Evolutionary conservation across 1,284 basidiomycete genomes (phyloP).

Genomic region (Cystobasidiaceae sp.): DNA sequence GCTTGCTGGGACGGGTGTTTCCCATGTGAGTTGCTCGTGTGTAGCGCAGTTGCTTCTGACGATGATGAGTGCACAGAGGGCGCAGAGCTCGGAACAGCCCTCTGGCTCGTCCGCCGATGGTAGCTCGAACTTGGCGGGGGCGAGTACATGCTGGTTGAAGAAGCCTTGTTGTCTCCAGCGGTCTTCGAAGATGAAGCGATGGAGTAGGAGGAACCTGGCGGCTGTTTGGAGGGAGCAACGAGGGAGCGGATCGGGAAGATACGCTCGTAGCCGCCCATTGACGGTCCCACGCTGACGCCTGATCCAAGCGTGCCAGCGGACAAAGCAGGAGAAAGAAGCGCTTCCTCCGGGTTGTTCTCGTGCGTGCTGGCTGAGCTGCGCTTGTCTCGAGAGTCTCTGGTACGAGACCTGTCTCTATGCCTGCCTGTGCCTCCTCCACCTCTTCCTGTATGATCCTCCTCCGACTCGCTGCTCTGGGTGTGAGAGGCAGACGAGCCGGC

Average conservation of each 20-base stretch:
- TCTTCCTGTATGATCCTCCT: background rate
- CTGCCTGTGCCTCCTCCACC: background rate
- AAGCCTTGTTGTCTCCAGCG: too few species aligned
- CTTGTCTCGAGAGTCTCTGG: too few species aligned
- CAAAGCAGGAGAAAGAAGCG: slow-evolving; percentile 11
- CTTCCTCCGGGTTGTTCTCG: background rate
- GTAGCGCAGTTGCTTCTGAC: background rate
- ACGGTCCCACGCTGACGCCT: slow-evolving; percentile 17
- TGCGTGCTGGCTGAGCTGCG: too few species aligned
- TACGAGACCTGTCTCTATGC: too few species aligned
- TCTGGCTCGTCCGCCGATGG: background rate
- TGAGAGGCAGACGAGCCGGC: too few species aligned
- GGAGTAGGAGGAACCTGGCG: background rate
- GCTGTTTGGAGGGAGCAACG: slow-evolving; percentile 15
- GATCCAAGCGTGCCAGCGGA: slow-evolving; percentile 14
- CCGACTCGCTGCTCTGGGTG: background rate
- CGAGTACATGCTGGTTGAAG: too few species aligned
- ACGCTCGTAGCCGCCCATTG: slow-evolving; percentile 27
- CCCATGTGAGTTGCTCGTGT: background rate
- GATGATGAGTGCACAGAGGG: background rate
- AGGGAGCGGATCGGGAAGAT: slow-evolving; percentile 27
- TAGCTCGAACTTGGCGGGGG: background rate
- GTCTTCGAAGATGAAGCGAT: background rate
- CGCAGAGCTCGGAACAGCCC: background rate
- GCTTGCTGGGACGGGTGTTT: too few species aligned